These are phyloP conservation scores for Trichoderma koningiopsis DNA, from an alignment of 2,329 filamentous ascomycete genomes.

Conservation along the genomic window DNA sequence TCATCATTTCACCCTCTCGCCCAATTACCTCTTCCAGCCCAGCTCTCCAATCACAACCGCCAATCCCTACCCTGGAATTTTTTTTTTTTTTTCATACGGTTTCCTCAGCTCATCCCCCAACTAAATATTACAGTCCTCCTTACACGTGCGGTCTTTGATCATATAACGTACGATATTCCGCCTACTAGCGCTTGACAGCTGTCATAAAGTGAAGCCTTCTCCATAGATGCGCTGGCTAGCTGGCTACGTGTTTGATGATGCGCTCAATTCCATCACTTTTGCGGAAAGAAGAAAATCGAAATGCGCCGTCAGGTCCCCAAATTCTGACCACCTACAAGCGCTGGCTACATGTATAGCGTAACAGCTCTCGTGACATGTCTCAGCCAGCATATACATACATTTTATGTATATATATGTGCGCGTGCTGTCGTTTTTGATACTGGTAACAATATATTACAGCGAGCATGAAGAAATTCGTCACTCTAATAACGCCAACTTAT, in stretches of 20 bases:
- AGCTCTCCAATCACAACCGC: neutral
- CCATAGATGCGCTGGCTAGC: constrained; percentile 4
- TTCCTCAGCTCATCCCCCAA: too few relatives aligned
- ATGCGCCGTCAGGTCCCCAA: constrained; percentile 1
- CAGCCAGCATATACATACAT: neutral
- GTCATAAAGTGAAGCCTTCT: neutral
- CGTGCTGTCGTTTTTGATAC: neutral
- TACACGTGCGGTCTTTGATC: neutral
- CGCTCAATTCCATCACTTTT: neutral
- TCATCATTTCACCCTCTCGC: neutral
- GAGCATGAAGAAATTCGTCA: neutral
- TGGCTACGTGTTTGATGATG: neutral
- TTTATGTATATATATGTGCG: neutral
- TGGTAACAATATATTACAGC: neutral
- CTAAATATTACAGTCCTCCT: neutral
- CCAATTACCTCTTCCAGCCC: neutral
- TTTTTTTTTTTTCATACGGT: too few relatives aligned
- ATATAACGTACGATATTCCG: neutral
- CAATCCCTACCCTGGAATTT: neutral
- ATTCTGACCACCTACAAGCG: constrained; percentile 13
- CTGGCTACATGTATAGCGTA: neutral
- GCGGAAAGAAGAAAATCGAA: neutral
- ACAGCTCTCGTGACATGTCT: neutral
- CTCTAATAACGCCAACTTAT: neutral
- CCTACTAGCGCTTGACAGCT: neutral